Base-by-base conservation (phyloP, 1,284 basidiomycete genomes). In the Uromyces viciae-fabae region DNA sequence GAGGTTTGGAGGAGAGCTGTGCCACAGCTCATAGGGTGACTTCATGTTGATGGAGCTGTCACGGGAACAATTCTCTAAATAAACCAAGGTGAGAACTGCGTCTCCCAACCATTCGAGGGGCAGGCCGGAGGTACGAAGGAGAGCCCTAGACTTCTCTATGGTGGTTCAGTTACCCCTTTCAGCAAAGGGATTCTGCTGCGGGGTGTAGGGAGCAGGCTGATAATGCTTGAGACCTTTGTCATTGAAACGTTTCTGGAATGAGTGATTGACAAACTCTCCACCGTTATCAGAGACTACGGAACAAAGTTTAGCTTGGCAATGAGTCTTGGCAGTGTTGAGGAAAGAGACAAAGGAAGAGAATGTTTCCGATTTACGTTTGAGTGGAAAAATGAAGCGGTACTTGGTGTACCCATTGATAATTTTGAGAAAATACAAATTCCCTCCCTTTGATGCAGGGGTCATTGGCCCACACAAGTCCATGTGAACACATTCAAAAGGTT, bases 141-240 rank as follows among this genome's bases (percentile, higher is more conserved):
- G 11, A 49, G 43, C 40, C 4, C 69, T 2, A 49, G 43, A n/a
- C 28, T 52, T 43, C 17, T 28, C 42, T n/a, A 46, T 22, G 17
- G 43, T 43, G 2, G 69, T 72, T 7, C 28, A n/a, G 49, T 72
- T 72, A 15, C 69, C 69, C 22, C 69, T 2, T 17, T 72, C 42
- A 17, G 69, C 40, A 28, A 72, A 28, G 1, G 42, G 42, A 72
- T 72, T 72, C 49, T 72, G 69, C 28, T 72, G 42, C 19, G 69
- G 68, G 4, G 68, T 42, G 25, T 42, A 71, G 11, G 68, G 68
- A 22, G 68, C 31, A 15, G 62, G 4, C 5, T 17, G 22, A 19
- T 33, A 33, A 64, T 64, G 62, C 8, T 9, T 64, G 5, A 64
- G 25, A 5, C 62, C 62, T 3, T 11, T 5, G 11, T 17, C 19